These are phyloP conservation scores for Mucor saturninus DNA, from an alignment of 371 early-diverging fungal species.

Conservation along the genomic window DNA sequence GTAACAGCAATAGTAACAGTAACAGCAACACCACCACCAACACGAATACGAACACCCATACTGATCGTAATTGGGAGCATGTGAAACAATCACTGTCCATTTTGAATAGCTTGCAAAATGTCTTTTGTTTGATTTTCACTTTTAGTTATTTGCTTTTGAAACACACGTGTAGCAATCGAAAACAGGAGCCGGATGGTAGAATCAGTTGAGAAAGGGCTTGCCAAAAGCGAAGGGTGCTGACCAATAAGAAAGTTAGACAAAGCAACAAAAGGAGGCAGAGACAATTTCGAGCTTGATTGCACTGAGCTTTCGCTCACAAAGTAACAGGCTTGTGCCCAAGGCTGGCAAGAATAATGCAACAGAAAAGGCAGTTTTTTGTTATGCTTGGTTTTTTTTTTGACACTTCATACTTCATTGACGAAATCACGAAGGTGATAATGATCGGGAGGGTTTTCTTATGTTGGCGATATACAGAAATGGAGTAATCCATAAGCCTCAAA, in stretches of 20 bases:
- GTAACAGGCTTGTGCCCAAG: conserved; percentile 6
- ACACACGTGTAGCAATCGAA: not conserved
- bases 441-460: conserved; percentile 4
- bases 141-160: not conserved
- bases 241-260: conserved; percentile 2
- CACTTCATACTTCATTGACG: conserved; percentile 9
- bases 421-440: conserved; percentile 2
- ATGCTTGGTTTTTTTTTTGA: conserved; percentile 7
- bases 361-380: conserved; percentile 3
- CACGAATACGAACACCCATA: too few relatives aligned
- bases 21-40: too few relatives aligned
- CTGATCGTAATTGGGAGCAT: too few relatives aligned
- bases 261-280: conserved; percentile 1
- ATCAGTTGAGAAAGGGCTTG: conserved; percentile 1
- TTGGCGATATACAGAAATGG: conserved; percentile 8
- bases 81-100: too few relatives aligned
- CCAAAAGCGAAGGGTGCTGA: not conserved
- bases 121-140: not conserved
- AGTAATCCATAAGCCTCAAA: conserved; percentile 13
- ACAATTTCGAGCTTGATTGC: not conserved
- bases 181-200: not conserved
- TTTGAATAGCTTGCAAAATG: too few relatives aligned
- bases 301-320: not conserved
- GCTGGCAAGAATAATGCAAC: conserved; percentile 1
- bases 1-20: too few relatives aligned